Percentiles rank a stretch among this genome's conserved stretches.
These are phyloP conservation scores for Aurinia saxatilis DNA, from an alignment of 345 rosid species.

Conservation along the genomic window DNA sequence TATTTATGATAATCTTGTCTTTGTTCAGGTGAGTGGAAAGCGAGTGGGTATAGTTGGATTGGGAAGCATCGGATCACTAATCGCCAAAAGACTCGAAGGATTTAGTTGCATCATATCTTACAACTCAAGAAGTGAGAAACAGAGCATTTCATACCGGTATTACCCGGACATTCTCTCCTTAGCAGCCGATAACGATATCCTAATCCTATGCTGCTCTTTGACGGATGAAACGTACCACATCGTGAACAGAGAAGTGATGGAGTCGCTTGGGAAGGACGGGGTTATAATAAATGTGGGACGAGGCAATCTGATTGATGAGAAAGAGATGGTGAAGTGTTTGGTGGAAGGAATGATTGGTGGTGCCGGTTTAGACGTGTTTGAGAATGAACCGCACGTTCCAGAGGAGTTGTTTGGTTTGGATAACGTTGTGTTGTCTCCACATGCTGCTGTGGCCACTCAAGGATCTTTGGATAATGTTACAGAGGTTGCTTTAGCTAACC, in stretches of 20 bases:
- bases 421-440: conserved; percentile 64
- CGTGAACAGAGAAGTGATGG: conserved; percentile 19
- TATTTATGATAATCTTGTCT: background rate
- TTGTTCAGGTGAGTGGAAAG: conserved; percentile 21
- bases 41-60: conserved; percentile 23
- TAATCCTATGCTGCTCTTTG: conserved; percentile 7
- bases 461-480: conserved; percentile 35
- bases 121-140: conserved; percentile 4
- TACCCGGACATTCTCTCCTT: conserved; percentile 15
- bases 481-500: conserved; percentile 37
- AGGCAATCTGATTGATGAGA: conserved; percentile 17
- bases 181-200: conserved; percentile 2
- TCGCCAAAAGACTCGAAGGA: conserved; percentile 18
- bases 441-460: conserved; percentile 39
- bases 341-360: conserved; percentile 51
- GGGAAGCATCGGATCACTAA: background rate
- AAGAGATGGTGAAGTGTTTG: conserved; percentile 50
- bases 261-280: conserved; percentile 10
- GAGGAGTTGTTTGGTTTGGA: conserved; percentile 40
- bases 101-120: conserved; percentile 19
- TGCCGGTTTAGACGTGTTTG: conserved; percentile 69
- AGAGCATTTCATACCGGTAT: background rate
- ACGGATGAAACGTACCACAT: conserved; percentile 17
- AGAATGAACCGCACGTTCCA: conserved; percentile 58
- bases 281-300: conserved; percentile 14